These are phyloP conservation scores for Fraxinus paxiana DNA, from an alignment of 305 asterid species.

Conservation along the genomic window DNA sequence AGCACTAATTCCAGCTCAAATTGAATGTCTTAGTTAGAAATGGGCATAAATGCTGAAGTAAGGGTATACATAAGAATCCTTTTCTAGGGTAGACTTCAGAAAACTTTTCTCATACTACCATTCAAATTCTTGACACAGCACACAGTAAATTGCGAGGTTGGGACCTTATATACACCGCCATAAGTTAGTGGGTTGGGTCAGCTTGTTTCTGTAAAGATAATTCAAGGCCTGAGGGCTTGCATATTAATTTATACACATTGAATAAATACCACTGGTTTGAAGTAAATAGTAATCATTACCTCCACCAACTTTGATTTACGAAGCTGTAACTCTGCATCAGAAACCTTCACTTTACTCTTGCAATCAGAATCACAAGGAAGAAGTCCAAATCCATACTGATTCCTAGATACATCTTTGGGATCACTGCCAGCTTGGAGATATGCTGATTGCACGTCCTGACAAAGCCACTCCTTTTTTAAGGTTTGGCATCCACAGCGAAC, in stretches of 20 bases:
- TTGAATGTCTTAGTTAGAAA: neutral
- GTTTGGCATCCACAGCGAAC: constrained; percentile 81
- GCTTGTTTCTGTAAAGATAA: neutral
- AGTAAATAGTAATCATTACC: constrained; percentile 39
- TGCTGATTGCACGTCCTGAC: constrained; percentile 73
- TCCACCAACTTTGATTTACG: constrained; percentile 55
- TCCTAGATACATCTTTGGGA: constrained; percentile 64
- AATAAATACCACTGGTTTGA: neutral
- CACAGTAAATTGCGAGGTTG: neutral
- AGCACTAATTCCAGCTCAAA: neutral
- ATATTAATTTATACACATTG: neutral
- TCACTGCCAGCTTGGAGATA: constrained; percentile 49
- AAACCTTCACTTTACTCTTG: constrained; percentile 57
- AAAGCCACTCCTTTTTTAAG: constrained; percentile 72
- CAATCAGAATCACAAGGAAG: constrained; percentile 67
- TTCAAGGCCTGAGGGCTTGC: neutral
- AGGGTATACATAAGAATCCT: neutral
- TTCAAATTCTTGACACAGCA: neutral
- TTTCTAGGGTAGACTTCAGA: neutral
- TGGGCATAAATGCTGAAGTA: neutral
- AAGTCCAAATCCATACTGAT: constrained; percentile 66
- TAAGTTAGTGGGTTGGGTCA: neutral
- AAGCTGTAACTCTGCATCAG: constrained; percentile 56
- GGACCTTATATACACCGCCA: neutral
- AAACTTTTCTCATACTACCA: neutral